phyloP scores from a whole-genome alignment of 1,284 basidiomycete genomes.

The Marasmius sp. region DNA sequence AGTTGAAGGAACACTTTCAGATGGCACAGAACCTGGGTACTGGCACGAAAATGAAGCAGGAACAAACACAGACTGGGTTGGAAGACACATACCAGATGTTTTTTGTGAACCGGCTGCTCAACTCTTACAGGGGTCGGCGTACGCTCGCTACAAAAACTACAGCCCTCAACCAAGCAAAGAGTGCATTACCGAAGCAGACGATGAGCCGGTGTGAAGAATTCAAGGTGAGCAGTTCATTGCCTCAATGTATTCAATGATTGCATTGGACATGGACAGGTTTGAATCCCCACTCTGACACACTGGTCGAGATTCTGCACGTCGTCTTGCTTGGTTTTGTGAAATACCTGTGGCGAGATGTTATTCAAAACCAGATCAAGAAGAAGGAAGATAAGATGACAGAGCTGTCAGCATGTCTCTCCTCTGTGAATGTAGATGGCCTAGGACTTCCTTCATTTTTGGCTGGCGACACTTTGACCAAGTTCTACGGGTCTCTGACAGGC shows the following conservation, averaged over 20 bases:
- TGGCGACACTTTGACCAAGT: conserved; percentile 1
- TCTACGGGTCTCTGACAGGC: conserved; percentile 7
- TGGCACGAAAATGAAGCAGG: conserved; percentile 17
- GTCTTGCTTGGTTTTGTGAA: conserved; percentile 39
- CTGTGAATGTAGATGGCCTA: background rate
- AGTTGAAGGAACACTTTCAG: conserved; percentile 17
- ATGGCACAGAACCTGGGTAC: conserved; percentile 15
- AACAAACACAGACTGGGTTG: conserved; percentile 22
- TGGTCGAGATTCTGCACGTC: conserved; percentile 35
- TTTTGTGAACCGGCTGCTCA: conserved; percentile 22
- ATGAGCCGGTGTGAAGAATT: conserved; percentile 26
- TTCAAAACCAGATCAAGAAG: conserved; percentile 23
- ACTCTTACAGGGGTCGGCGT: conserved; percentile 17
- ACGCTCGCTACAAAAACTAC: conserved; percentile 11
- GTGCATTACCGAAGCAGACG: conserved; percentile 17
- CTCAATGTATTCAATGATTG: no score
- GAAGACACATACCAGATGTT: conserved; percentile 28
- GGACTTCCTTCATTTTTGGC: background rate
- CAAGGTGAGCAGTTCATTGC: conserved; percentile 8
- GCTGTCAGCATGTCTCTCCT: background rate
- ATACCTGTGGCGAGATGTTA: conserved; percentile 36
- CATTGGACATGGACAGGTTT: no score
- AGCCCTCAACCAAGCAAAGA: conserved; percentile 13
- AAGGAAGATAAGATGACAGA: conserved; percentile 8
- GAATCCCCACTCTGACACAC: conserved; percentile 36